phyloP scores from a whole-genome alignment of 2,329 filamentous ascomycete genomes.

The Fusarium clavum region DNA sequence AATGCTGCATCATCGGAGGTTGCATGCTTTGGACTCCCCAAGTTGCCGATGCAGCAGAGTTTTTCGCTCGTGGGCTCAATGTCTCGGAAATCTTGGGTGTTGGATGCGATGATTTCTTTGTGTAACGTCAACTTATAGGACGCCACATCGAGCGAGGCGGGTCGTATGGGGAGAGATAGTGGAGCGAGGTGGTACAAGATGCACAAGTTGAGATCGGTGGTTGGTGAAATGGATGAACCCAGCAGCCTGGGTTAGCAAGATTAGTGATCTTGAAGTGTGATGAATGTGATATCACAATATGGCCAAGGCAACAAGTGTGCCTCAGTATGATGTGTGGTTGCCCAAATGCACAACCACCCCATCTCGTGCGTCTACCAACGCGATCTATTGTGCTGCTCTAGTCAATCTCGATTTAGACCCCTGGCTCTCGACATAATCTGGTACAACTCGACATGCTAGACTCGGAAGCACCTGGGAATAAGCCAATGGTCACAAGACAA shows the following conservation, averaged over 20 bases:
- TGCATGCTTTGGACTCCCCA: slow-evolving; percentile 4
- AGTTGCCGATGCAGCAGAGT: slow-evolving; percentile 26
- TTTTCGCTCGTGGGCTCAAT: slow-evolving; percentile 16
- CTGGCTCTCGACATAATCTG: slow-evolving; percentile 43
- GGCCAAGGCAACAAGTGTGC: background rate
- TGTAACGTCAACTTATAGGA: slow-evolving; percentile 25
- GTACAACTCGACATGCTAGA: slow-evolving; percentile 35
- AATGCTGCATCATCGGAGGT: slow-evolving; percentile 40
- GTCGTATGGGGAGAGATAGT: slow-evolving; percentile 11
- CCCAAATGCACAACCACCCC: background rate
- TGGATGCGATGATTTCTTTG: slow-evolving; percentile 16
- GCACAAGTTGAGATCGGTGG: slow-evolving; percentile 16
- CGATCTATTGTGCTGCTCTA: slow-evolving; percentile 24
- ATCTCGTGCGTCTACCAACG: slow-evolving; percentile 21
- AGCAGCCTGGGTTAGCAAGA: slow-evolving; percentile 20
- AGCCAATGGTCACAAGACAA: slow-evolving; percentile 29
- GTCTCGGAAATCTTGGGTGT: slow-evolving; percentile 42
- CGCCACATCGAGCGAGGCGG: slow-evolving; percentile 24
- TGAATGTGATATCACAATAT: slow-evolving; percentile 2
- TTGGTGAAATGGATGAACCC: slow-evolving; percentile 35
- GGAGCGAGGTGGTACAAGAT: slow-evolving; percentile 34
- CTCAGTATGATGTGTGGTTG: background rate
- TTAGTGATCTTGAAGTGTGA: slow-evolving; percentile 13
- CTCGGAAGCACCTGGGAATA: slow-evolving; percentile 20
- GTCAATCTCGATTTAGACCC: slow-evolving; percentile 41